These are phyloP conservation scores for Coemansia aciculifera DNA, from an alignment of 192 early-diverging fungal genomes.

Conservation along the genomic window DNA sequence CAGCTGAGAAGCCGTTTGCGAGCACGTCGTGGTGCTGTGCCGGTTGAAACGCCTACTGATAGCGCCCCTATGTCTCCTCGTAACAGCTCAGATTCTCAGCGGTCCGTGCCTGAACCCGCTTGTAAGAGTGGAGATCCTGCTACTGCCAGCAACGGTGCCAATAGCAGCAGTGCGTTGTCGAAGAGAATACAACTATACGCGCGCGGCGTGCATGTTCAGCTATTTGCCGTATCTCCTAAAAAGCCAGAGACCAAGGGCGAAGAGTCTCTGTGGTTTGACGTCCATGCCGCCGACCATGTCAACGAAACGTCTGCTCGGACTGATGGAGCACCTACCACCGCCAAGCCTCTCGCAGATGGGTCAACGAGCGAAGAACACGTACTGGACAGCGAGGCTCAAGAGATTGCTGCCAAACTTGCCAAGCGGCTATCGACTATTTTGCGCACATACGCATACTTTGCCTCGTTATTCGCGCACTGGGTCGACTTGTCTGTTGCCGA, in stretches of 20 bases:
- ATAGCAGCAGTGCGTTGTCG: conserved; percentile 16
- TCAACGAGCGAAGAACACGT: conserved; percentile 13
- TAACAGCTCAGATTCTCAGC: conserved; percentile 23
- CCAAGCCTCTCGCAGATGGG: background rate
- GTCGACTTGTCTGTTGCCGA: conserved; percentile 46
- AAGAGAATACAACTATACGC: conserved; percentile 53
- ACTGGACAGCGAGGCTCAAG: conserved; percentile 29
- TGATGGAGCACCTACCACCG: background rate
- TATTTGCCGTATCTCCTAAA: conserved; percentile 16
- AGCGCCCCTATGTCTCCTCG: conserved; percentile 9
- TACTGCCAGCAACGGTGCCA: background rate
- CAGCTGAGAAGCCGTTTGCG: conserved; percentile 9
- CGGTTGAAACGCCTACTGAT: background rate
- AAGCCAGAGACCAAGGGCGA: background rate
- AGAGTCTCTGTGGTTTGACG: conserved; percentile 29
- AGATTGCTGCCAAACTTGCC: conserved; percentile 42
- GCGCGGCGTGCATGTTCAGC: conserved; percentile 43
- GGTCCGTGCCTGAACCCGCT: background rate
- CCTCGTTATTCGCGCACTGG: conserved; percentile 51
- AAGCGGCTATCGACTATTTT: conserved; percentile 37
- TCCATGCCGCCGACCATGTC: conserved; percentile 7
- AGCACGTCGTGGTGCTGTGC: background rate
- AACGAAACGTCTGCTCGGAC: background rate
- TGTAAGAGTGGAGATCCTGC: background rate
- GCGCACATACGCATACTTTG: conserved; percentile 51